phyloP scores from a whole-genome alignment of 2,329 filamentous ascomycete genomes.

The Calonectria pseudoturangicola region DNA sequence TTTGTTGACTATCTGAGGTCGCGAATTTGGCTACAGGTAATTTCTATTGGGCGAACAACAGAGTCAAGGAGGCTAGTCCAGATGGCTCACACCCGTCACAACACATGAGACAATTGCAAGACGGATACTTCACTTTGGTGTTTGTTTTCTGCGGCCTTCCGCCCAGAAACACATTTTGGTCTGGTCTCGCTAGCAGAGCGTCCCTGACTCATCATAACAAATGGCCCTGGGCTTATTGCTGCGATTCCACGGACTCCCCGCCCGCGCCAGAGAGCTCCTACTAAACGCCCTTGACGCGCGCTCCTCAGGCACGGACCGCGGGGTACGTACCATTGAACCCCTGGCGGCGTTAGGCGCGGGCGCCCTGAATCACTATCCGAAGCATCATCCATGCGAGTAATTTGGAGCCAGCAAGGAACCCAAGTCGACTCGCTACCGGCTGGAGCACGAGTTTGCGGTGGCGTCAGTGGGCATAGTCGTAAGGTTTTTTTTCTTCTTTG shows the following conservation, averaged over 20 bases:
- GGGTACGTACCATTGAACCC: conserved; percentile 29
- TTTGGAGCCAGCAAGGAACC: conserved; percentile 39
- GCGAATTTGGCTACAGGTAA: not conserved
- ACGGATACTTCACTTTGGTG: not conserved
- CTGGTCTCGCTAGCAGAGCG: not conserved
- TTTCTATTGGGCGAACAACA: not conserved
- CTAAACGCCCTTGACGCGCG: conserved; percentile 35
- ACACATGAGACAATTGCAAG: not conserved
- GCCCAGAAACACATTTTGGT: not conserved
- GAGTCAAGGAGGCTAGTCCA: not conserved
- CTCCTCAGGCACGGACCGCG: conserved; percentile 13
- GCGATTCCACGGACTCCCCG: conserved; percentile 1
- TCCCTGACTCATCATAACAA: not conserved
- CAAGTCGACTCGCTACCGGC: conserved; percentile 31
- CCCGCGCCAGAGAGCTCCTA: not conserved
- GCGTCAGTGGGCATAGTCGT: conserved; percentile 46
- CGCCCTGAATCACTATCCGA: conserved; percentile 18
- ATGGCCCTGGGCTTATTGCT: not conserved
- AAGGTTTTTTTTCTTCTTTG: conserved; percentile 44
- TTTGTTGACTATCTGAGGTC: not conserved
- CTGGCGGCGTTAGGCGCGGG: conserved; percentile 26
- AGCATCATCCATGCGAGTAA: conserved; percentile 39
- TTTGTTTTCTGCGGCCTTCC: not conserved
- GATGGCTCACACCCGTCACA: not conserved
- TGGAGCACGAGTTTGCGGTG: conserved; percentile 35